Evolutionary conservation across 2,329 filamentous ascomycete species (phyloP).

Genomic region (Neopestalotiopsis clavispora): DNA sequence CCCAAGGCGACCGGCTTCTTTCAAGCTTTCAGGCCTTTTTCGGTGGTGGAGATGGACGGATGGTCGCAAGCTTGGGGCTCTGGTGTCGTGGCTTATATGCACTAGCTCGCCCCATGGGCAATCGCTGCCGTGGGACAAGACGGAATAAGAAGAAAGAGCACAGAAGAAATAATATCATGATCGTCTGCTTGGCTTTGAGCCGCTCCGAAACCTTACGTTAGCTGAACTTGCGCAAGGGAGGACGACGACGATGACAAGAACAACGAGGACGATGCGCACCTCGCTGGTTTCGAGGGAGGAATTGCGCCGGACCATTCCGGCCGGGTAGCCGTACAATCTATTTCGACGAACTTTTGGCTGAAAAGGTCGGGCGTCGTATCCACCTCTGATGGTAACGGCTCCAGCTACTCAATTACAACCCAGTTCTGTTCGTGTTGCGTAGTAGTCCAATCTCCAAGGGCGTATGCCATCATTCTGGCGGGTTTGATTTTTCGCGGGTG

Average conservation of each 20-base stretch:
- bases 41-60: not conserved
- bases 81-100: not conserved
- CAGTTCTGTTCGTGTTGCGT: not conserved
- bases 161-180: not conserved
- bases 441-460: not conserved
- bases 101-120: conserved; percentile 1
- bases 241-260: too few relatives aligned
- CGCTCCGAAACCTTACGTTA: too few relatives aligned
- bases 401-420: not conserved
- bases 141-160: not conserved
- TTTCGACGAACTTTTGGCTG: not conserved
- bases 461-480: not conserved
- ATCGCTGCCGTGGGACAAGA: not conserved
- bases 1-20: not conserved
- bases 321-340: not conserved
- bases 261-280: too few relatives aligned
- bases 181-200: not conserved
- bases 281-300: not conserved
- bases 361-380: not conserved
- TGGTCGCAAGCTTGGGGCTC: not conserved
- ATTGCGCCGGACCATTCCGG: not conserved
- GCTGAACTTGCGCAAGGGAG: too few relatives aligned
- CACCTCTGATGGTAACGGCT: not conserved
- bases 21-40: not conserved
- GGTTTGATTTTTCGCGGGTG: not conserved